Conservation (phyloP, 2,329 filamentous ascomycete species). For the Epichloe brachyelytri region DNA sequence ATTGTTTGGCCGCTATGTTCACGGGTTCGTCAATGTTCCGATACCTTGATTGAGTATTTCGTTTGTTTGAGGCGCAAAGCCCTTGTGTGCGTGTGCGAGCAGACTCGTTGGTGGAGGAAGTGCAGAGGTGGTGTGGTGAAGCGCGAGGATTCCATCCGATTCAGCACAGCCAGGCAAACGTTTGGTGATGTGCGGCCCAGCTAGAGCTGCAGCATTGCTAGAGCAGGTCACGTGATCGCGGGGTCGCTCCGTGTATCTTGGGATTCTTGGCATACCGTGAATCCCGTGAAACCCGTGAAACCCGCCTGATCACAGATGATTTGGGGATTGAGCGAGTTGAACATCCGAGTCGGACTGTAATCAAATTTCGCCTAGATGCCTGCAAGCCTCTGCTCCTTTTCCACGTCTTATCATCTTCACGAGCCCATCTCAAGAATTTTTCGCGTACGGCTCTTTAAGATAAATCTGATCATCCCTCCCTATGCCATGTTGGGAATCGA, state of each 20-base stretch:
- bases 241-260: slow-evolving; percentile 12
- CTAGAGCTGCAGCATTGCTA: slow-evolving; percentile 11
- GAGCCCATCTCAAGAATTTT: not conserved
- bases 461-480: not conserved
- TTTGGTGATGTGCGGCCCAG: slow-evolving; percentile 18
- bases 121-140: slow-evolving; percentile 1
- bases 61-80: slow-evolving; percentile 8
- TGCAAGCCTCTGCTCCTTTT: not conserved
- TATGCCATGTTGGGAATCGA: not conserved
- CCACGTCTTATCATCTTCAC: not conserved
- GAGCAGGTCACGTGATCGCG: slow-evolving; percentile 21
- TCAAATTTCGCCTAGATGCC: not conserved
- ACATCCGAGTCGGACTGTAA: not conserved
- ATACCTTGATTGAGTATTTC: not conserved
- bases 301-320: too few species aligned
- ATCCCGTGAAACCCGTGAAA: too few species aligned
- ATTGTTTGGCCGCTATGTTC: not conserved
- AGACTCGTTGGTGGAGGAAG: slow-evolving; percentile 4
- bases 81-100: slow-evolving; percentile 5
- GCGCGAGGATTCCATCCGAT: slow-evolving; percentile 2
- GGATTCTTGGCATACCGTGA: not conserved
- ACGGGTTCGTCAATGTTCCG: not conserved
- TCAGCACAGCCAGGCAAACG: slow-evolving; percentile 1
- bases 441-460: not conserved
- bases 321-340: not conserved